Conservation (phyloP, 2,329 filamentous ascomycete genomes). For the Colletotrichum plurivorum region DNA sequence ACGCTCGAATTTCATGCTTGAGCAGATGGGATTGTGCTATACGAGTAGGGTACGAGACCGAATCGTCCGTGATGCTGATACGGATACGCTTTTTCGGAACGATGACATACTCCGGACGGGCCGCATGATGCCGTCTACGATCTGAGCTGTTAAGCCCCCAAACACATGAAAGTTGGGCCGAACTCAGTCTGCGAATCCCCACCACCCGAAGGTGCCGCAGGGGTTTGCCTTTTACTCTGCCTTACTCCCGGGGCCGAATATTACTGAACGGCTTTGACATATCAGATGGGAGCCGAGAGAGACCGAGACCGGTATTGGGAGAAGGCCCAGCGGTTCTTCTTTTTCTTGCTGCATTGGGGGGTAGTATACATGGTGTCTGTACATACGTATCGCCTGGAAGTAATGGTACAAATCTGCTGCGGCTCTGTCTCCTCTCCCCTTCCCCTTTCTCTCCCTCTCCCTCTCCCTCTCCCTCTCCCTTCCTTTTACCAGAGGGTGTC, state of each 20-base stretch:
- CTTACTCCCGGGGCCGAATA: not conserved
- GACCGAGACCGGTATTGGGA: not conserved
- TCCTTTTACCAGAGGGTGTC: constrained; percentile 50
- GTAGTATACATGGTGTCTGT: constrained; percentile 36
- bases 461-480: not conserved
- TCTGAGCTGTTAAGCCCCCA: not conserved
- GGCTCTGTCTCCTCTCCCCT: not conserved
- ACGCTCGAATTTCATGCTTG: constrained; percentile 27
- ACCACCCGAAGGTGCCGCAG: too few relatives aligned
- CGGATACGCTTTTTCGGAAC: constrained; percentile 29
- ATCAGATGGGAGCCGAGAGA: constrained; percentile 24
- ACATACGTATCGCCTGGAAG: constrained; percentile 35
- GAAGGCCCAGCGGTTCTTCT: constrained; percentile 14
- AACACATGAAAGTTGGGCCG: constrained; percentile 1
- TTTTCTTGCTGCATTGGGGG: constrained; percentile 2
- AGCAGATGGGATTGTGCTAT: not conserved
- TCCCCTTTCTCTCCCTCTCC: too few relatives aligned
- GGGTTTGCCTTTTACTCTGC: not conserved
- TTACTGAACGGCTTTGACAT: not conserved
- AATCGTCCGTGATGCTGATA: constrained; percentile 9
- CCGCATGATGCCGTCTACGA: not conserved
- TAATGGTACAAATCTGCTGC: constrained; percentile 33
- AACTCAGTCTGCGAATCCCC: constrained; percentile 16
- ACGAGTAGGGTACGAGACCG: constrained; percentile 10
- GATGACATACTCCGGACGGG: not conserved